Evolutionary conservation across 306 rosid species (phyloP), one percentile per base, ranked within the genome.

Genomic region (Malus fusca): DNA sequence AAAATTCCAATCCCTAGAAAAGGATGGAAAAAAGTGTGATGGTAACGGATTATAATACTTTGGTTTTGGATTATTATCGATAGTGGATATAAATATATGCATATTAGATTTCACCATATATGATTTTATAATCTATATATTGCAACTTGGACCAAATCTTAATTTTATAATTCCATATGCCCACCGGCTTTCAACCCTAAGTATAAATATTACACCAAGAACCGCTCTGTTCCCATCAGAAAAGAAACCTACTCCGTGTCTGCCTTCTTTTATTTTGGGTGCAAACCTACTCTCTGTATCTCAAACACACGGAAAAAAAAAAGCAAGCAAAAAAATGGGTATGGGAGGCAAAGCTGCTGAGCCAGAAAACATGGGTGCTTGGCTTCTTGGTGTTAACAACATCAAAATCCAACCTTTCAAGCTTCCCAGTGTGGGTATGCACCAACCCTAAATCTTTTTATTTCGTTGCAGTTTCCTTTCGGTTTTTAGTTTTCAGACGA

Each of bases 351-450:
- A 82, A 22, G 82, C 80, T 79, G 93, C 66, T 37, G 85, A 75
- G 63, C 79, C 78, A 83, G 85, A 88, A 76, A 93, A 91, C 66
- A 88, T 93, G 98, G 98, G 92, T 78, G 97, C 90, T 79, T 93
- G 98, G 98, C 96, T 93, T 55, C 59, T 93, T 78, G 90, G 79
- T n/a, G 35, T 91, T 15, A 88, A 93, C 83, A 80, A 63, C 30
- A 90, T 93, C 73, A 91, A 83, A 86, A 93, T 93, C 80, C 96
- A 85, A 21, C 97, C 98, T 71, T 93, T 89, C 81, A 85, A 77
- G 8, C 98, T 93, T 78, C 97, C 98, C 12, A 6, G 88, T 67
- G 92, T 89, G 3, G 97, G 96, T 90, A 79, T 7, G 22, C 62
- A 8, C 28, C 62, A n/a, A n/a, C 62, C 62, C 62, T 22, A 9